Percentiles rank a stretch among this genome's conserved stretches.
phyloP scores from a whole-genome alignment of 148 eudicot species.

The Linanthus parryae region DNA sequence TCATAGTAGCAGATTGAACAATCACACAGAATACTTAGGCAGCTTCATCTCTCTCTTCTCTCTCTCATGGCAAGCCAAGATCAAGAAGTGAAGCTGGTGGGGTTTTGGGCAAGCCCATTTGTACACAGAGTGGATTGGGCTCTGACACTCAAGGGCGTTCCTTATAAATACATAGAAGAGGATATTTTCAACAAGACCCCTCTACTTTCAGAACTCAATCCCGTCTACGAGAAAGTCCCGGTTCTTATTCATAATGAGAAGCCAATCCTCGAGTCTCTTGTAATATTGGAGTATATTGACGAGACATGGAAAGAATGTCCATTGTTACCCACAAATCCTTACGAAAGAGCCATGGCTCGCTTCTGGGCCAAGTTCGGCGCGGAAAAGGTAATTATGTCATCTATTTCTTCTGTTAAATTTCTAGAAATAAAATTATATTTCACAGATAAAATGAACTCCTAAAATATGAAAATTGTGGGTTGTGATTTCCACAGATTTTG shows the following conservation, averaged over 20 bases:
- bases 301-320: slow-evolving; percentile 10
- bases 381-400: slow-evolving; percentile 17
- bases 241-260: too few species aligned
- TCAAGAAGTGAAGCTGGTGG: slow-evolving; percentile 16
- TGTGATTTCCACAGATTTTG: background rate
- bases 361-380: slow-evolving; percentile 16
- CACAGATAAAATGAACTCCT: too few species aligned
- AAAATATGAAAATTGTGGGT: too few species aligned
- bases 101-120: slow-evolving; percentile 20
- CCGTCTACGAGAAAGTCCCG: too few species aligned
- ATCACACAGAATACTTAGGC: too few species aligned
- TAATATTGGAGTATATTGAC: slow-evolving; percentile 18
- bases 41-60: too few species aligned
- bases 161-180: slow-evolving; percentile 26
- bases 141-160: slow-evolving; percentile 20
- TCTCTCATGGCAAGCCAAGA: too few species aligned
- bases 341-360: slow-evolving; percentile 7
- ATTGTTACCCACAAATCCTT: slow-evolving; percentile 11
- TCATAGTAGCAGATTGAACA: too few species aligned
- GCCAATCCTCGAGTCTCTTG: too few species aligned
- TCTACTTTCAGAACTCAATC: too few species aligned
- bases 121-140: slow-evolving; percentile 18
- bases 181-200: slow-evolving; percentile 17
- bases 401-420: too few species aligned
- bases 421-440: too few species aligned